These are phyloP conservation scores for Boehmeria nivea DNA, from an alignment of 306 rosid genomes.

Conservation along the genomic window DNA sequence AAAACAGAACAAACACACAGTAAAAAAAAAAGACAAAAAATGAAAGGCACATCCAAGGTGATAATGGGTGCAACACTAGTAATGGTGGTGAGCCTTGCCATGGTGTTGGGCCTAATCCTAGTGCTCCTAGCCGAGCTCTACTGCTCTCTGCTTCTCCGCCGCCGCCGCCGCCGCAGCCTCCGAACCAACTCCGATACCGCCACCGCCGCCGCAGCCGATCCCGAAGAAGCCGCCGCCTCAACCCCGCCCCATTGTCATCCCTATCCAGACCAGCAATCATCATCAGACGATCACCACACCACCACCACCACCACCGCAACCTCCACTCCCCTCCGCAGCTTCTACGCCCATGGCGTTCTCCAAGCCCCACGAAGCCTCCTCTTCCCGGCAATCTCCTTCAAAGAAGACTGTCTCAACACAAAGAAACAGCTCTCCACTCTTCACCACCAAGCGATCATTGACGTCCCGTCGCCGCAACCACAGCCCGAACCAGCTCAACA, in stretches of 20 bases:
- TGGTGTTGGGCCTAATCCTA: conserved; percentile 68
- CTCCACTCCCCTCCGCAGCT: conserved; percentile 30
- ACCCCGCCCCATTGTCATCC: conserved; percentile 25
- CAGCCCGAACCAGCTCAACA: conserved; percentile 9
- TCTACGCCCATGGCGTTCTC: conserved; percentile 69
- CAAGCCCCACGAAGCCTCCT: conserved; percentile 71
- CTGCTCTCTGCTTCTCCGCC: conserved; percentile 80
- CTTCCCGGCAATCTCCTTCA: conserved; percentile 43
- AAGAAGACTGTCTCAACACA: no score
- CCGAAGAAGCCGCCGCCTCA: conserved; percentile 16
- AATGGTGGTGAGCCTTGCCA: conserved; percentile 74
- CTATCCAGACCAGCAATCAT: conserved; percentile 4
- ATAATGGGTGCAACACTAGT: conserved; percentile 84
- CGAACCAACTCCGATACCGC: conserved; percentile 13
- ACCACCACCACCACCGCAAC: not conserved
- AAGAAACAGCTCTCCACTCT: conserved; percentile 31
- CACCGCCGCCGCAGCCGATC: conserved; percentile 5
- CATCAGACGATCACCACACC: not conserved
- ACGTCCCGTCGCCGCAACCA: conserved; percentile 35
- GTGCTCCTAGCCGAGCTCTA: conserved; percentile 86
- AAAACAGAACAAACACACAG: conserved; percentile 11
- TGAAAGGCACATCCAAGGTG: conserved; percentile 85
- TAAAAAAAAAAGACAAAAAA: no score
- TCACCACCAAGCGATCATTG: conserved; percentile 38
- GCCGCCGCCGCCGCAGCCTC: conserved; percentile 49